phyloP scores from a whole-genome alignment of 2,329 filamentous ascomycete genomes.

The Rosellinia necatrix region DNA sequence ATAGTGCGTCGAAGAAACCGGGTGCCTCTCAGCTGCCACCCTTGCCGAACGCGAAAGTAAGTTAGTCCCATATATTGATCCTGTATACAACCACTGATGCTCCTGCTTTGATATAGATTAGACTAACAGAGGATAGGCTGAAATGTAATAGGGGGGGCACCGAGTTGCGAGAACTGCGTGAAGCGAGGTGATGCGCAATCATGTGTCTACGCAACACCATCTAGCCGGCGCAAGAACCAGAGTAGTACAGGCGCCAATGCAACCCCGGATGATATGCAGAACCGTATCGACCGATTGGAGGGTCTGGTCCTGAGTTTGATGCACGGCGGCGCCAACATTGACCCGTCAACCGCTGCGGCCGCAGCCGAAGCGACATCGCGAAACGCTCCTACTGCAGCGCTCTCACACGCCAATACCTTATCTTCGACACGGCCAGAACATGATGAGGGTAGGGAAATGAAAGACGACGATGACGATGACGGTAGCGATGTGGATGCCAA shows the following conservation, averaged over 20 bases:
- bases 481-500: slow-evolving; percentile 73
- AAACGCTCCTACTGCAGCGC: slow-evolving; percentile 32
- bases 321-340: slow-evolving; percentile 73
- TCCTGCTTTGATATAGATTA: slow-evolving; percentile 24
- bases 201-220: slow-evolving; percentile 81
- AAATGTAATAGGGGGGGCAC: slow-evolving; percentile 92
- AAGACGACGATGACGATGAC: slow-evolving; percentile 57
- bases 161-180: slow-evolving; percentile 86
- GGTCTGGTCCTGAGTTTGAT: slow-evolving; percentile 90
- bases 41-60: slow-evolving; percentile 90
- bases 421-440: slow-evolving; percentile 56
- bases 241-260: slow-evolving; percentile 56
- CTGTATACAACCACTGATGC: slow-evolving; percentile 24
- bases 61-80: slow-evolving; percentile 35
- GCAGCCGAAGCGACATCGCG: slow-evolving; percentile 40
- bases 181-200: slow-evolving; percentile 81
- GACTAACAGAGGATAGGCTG: slow-evolving; percentile 44
- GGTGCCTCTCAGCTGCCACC: slow-evolving; percentile 87
- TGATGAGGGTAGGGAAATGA: slow-evolving; percentile 60
- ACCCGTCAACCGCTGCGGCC: slow-evolving; percentile 44
- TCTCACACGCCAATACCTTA: slow-evolving; percentile 51
- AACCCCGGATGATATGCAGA: slow-evolving; percentile 94
- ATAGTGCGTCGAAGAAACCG: slow-evolving; percentile 91
- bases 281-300: slow-evolving; percentile 93
- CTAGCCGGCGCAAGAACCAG: slow-evolving; percentile 74